These are phyloP conservation scores for Eruca vesicaria DNA, from an alignment of 441 rosid genomes.

Conservation along the genomic window DNA sequence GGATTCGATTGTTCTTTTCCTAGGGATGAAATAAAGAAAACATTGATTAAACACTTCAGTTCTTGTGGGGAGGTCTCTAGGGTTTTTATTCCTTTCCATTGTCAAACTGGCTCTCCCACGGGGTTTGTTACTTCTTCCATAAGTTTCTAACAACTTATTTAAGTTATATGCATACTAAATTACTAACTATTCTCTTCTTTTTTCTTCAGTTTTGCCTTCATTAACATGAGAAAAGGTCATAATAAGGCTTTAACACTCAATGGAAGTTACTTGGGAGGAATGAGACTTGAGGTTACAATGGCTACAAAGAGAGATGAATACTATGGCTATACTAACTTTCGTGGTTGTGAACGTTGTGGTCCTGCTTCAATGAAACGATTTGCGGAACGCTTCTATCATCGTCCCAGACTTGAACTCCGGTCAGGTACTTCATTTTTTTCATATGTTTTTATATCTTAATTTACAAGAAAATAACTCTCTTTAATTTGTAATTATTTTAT, in stretches of 20 bases:
- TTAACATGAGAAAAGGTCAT: background rate
- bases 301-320: no score
- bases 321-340: background rate
- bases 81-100: slow-evolving; percentile 53
- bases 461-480: background rate
- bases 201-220: background rate
- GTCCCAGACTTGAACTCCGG: background rate
- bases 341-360: background rate
- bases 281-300: background rate
- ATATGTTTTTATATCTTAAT: background rate
- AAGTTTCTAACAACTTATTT: background rate
- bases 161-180: background rate
- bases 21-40: slow-evolving; percentile 46
- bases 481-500: background rate
- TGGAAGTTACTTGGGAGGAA: background rate
- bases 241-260: background rate
- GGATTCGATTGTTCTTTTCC: slow-evolving; percentile 52
- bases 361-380: background rate
- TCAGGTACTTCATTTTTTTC: background rate
- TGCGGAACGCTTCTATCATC: background rate
- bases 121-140: background rate
- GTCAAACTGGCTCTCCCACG: slow-evolving; percentile 22
- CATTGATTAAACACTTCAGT: slow-evolving; percentile 50
- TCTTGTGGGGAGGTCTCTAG: slow-evolving; percentile 55
- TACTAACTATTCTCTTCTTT: background rate